phyloP scores from a whole-genome alignment of 805 yeast species.

The Suhomyces faveliae region DNA sequence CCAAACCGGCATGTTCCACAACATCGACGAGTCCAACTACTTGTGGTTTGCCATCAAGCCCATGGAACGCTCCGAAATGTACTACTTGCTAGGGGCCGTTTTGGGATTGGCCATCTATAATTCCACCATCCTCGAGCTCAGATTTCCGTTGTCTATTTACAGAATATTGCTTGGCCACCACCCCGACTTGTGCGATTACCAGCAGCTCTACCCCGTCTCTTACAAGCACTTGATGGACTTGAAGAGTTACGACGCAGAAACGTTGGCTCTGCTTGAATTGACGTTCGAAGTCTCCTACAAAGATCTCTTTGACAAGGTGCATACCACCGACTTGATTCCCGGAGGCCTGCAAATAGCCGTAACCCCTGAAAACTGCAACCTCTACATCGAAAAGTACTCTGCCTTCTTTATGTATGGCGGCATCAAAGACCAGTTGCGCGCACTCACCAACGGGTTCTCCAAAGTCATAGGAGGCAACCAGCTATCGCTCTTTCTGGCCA shows the following conservation, averaged over 20 bases:
- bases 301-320: constrained; percentile 44
- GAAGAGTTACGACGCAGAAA: constrained; percentile 24
- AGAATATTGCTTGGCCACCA: constrained; percentile 60
- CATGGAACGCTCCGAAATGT: constrained; percentile 49
- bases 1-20: constrained; percentile 60
- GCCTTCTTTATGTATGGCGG: constrained; percentile 58
- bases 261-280: constrained; percentile 45
- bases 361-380: constrained; percentile 53
- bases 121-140: constrained; percentile 79
- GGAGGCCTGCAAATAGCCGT: constrained; percentile 60
- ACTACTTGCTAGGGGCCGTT: constrained; percentile 78
- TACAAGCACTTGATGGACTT: constrained; percentile 38
- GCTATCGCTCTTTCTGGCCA: constrained; percentile 72
- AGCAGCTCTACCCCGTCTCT: constrained; percentile 66
- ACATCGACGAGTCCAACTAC: constrained; percentile 64
- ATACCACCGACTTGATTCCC: constrained; percentile 51
- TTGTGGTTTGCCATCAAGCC: constrained; percentile 72
- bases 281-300: constrained; percentile 61
- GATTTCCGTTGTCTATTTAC: constrained; percentile 73
- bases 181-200: constrained; percentile 61
- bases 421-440: constrained; percentile 49
- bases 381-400: constrained; percentile 63
- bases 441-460: constrained; percentile 70
- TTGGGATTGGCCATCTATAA: constrained; percentile 90
- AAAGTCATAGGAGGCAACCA: constrained; percentile 80